These are phyloP conservation scores for Actinidia polygama DNA, from an alignment of 179 eudicot species.

Conservation along the genomic window DNA sequence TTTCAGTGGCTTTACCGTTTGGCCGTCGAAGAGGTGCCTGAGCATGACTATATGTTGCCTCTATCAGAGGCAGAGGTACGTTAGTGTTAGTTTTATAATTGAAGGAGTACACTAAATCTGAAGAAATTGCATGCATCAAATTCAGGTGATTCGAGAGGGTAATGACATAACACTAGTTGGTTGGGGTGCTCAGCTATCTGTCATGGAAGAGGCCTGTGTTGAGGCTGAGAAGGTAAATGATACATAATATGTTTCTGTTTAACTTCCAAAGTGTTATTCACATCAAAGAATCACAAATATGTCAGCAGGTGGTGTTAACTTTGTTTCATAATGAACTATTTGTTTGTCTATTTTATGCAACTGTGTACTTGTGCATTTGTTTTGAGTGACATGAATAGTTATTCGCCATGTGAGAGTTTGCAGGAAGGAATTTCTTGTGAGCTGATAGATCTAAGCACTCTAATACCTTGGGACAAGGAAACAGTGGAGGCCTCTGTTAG, in stretches of 20 bases:
- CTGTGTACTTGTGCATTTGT: neutral
- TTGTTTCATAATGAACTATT: neutral
- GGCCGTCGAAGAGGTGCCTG: slow-evolving; percentile 97
- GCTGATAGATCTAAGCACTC: slow-evolving; percentile 86
- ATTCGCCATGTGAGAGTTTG: slow-evolving; percentile 23
- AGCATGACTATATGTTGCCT: slow-evolving; percentile 90
- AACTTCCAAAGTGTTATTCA: neutral
- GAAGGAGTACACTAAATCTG: slow-evolving; percentile 16
- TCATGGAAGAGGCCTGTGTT: slow-evolving; percentile 86
- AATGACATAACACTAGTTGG: slow-evolving; percentile 94
- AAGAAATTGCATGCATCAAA: slow-evolving; percentile 16
- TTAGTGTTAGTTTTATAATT: slow-evolving; percentile 12
- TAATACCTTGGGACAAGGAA: slow-evolving; percentile 98
- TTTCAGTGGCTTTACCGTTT: slow-evolving; percentile 90
- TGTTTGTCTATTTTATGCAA: no score
- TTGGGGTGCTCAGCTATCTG: slow-evolving; percentile 95
- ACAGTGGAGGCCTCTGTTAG: slow-evolving; percentile 92
- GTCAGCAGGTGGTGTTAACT: neutral
- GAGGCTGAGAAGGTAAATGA: slow-evolving; percentile 84
- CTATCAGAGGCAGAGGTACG: slow-evolving; percentile 92
- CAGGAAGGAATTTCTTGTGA: slow-evolving; percentile 99
- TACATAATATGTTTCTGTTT: neutral
- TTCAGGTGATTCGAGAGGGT: slow-evolving; percentile 87
- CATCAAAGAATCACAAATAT: neutral
- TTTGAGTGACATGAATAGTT: neutral